Evolutionary conservation across 2,329 filamentous ascomycete genomes (phyloP), one percentile per base, ranked within the genome.

Genomic region (Penicillium sp.): DNA sequence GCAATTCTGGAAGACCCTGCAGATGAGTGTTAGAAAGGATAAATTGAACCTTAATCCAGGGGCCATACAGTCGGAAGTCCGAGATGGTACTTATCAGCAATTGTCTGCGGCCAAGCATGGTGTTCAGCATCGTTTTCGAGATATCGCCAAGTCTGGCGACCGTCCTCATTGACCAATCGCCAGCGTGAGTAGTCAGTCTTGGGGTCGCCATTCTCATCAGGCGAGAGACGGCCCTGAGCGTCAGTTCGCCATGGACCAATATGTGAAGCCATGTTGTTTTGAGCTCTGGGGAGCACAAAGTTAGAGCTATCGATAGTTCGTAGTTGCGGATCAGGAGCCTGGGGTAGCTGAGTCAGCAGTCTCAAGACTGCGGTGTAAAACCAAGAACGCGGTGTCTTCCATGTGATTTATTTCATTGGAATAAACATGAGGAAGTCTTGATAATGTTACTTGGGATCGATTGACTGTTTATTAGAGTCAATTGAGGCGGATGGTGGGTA

Each of bases 121-220:
- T 77, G 70, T 45, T 87, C 82, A 49, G 87, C 77, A 44, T 93
- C 85, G 8, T 81, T 80, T 52, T 79, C 72, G 3, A 98, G 74
- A 64, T 97, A 98, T 61, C 93, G 87, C 93, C 93, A 98, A 41
- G 88, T 95, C 60, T 96, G 89, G 45, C 87, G 79, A 40, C 93
- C 91, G 42, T 81, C 78, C 49, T 95, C 87, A 62, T 94, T 85
- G 51, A 82, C 79, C 65, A 97, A 72, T 51, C 93, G 81, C 93
- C 93, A 98, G 68, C 86, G 78, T 6, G 81, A 79, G 55, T 81
- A 80, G 69, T 98, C 91, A 4, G 89, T 96, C 62, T 79, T 81
- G 31, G 65, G 50, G 46, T 71, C 68, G 40, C 66, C 65, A 48
- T 66, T 64, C 14, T 50, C 54, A 47, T 69, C 67, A 9, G 54